These are phyloP conservation scores for Hydnomerulius pinastri DNA, from an alignment of 768 basidiomycete genomes.

Conservation along the genomic window DNA sequence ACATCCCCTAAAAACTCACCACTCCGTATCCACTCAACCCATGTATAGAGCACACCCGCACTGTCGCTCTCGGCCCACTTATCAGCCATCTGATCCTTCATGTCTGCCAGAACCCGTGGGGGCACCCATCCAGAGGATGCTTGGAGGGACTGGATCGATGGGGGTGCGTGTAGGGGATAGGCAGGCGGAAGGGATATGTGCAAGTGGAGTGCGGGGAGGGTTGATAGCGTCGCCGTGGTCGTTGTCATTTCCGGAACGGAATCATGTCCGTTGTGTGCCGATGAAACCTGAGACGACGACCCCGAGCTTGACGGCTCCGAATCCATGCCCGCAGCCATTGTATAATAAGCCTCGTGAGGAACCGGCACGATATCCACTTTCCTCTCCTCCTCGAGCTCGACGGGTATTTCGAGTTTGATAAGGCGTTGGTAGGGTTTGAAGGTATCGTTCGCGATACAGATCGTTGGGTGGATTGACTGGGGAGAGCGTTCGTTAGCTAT, in stretches of 20 bases:
- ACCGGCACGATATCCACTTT: conserved; percentile 36
- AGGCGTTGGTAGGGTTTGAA: conserved; percentile 32
- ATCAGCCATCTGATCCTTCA: conserved; percentile 45
- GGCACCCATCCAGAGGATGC: conserved; percentile 64
- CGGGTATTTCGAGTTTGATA: conserved; percentile 63
- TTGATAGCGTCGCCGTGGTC: conserved; percentile 49
- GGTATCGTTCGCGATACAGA: conserved; percentile 49
- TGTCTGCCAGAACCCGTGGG: conserved; percentile 21
- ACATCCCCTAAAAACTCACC: conserved; percentile 61
- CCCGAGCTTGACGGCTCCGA: conserved; percentile 4
- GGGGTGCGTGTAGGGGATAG: conserved; percentile 59
- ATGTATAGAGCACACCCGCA: conserved; percentile 62
- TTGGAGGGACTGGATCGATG: conserved; percentile 54
- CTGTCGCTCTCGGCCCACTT: conserved; percentile 56
- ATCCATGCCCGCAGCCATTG: no score
- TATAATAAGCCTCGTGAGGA: conserved; percentile 9
- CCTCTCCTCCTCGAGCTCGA: conserved; percentile 55
- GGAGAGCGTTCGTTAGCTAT: background rate
- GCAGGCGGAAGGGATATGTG: conserved; percentile 49
- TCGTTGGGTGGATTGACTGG: conserved; percentile 79
- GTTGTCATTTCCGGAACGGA: conserved; percentile 22
- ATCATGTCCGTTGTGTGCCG: conserved; percentile 10
- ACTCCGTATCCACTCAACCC: conserved; percentile 71
- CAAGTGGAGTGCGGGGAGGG: conserved; percentile 64
- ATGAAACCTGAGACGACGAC: conserved; percentile 2